Evolutionary conservation across 1,284 basidiomycete genomes (phyloP), one percentile per base, ranked within the genome.

Genomic region (Ceratobasidium theobromae): DNA sequence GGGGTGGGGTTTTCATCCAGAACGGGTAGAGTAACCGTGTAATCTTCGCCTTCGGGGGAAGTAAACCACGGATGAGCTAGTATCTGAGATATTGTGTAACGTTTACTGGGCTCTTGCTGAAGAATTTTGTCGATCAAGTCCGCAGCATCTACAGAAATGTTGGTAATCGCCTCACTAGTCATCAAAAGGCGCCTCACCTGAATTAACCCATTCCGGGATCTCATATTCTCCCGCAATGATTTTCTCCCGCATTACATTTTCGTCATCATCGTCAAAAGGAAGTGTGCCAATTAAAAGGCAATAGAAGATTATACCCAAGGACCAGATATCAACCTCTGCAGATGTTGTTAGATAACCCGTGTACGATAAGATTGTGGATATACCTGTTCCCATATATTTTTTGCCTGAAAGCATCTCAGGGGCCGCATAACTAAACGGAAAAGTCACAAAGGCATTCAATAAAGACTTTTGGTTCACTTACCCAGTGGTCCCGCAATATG

Each of bases 191-290:
- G 54, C 72, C n/a, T 64, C 70, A 94, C 95, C 92, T 72, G 84
- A 79, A 14, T 93, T 91, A 18, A 97, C 80, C 94, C 91, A 99
- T 68, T 87, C 85, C 4, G 95, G 95, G 72, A 97, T 89, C 68
- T 96, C 93, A 73, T 89, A 98, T 49, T 90, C 85, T n/a, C 91
- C 93, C 68, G 86, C 80, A 65, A 94, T 85, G 70, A 99, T 93
- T 75, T 92, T 89, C 54, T 84, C 80, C 71, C 89, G 89, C 94
- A 98, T 98, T 33, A 90, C 75, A 35, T 81, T 78, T 77, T 99
- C 97, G 74, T 98, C 89, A 69, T 99, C 97, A 72, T 98, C 93
- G 72, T 98, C 96, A 72, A 98, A 98, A 0, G 96, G 96, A n/a
- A 98, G 79, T 3, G 90, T 92, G 1, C 96, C 96, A 0, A 93